A percentile compares a stretch with the other conserved stretches of the same genome.
Conservation (phyloP, 257 asterid genomes). For the Jacaranda mimosifolia region DNA sequence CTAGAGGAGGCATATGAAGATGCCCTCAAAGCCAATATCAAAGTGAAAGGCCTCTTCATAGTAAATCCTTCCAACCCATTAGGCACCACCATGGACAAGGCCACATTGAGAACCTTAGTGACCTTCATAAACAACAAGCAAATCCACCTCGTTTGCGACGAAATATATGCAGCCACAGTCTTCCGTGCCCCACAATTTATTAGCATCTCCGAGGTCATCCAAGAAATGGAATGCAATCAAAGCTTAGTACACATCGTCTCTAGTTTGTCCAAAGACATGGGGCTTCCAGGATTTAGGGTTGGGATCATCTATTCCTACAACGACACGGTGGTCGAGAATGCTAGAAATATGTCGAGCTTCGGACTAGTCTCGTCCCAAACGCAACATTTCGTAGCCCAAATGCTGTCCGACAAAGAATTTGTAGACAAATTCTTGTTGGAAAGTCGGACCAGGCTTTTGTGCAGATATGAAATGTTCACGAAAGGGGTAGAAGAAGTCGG, state of each 20-base stretch:
- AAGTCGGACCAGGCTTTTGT: neutral
- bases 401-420: neutral
- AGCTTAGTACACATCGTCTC: neutral
- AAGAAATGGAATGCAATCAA: neutral
- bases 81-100: neutral
- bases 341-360: neutral
- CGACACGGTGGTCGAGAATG: neutral
- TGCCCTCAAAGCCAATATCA: neutral
- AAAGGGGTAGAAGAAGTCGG: neutral
- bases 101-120: constrained; percentile 3
- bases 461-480: neutral
- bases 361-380: neutral
- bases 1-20: neutral
- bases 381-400: neutral
- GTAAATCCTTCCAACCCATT: constrained; percentile 2
- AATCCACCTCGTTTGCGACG: constrained; percentile 9
- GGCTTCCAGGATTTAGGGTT: neutral
- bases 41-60: neutral
- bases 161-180: neutral
- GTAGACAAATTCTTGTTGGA: neutral
- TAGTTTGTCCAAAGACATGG: neutral
- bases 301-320: neutral
- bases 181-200: neutral
- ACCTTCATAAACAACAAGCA: constrained; percentile 4
- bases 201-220: neutral